Evolutionary conservation across 208 protist species (phyloP), one percentile per base, ranked within the genome.

Genomic region (Porcisia hertigi): DNA sequence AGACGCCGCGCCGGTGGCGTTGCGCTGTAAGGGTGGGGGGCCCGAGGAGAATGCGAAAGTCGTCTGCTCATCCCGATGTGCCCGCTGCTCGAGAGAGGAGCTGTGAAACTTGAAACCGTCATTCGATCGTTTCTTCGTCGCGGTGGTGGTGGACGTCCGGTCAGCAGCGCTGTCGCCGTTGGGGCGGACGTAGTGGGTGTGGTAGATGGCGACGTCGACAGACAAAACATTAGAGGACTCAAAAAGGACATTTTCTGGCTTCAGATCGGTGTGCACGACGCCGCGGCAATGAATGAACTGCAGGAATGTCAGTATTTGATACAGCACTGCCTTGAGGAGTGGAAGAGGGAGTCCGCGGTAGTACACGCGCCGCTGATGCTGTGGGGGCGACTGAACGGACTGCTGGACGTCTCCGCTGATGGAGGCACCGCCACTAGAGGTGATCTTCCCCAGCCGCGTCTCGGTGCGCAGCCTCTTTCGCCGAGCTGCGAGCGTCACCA

Each of bases 211-310:
- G 9, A 92, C 41, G 36, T 80, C 76, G 45, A 74, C 76, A 16
- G 81, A 79, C 41, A 92, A 63, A 36, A 77, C 81, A 18, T 88
- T 81, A 20, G 65, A 84, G 41, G 82, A 88, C 70, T 97, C 89
- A 71, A 97, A 92, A 54, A 97, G 85, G 20, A 96, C 77, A 75
- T 96, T 96, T 76, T 96, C 88, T 0, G 92, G 92, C 75, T 96
- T 96, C 41, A 96, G 83, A 76, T 96, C 92, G 23, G 90, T 94
- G 84, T 96, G 92, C 57, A 90, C 86, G 63, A 94, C 81, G 23
- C 90, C 90, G 67, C 86, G 81, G 16, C 62, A 69, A 72, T 94
- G 90, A 16, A 84, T 86, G 73, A 90, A 92, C 39, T 84, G 69
- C 62, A 96, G 81, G 71, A 94, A 96, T 7, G 88, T 80, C 34